Conservation (phyloP, 2,329 filamentous ascomycete genomes). For the Monilinia fructicola region DNA sequence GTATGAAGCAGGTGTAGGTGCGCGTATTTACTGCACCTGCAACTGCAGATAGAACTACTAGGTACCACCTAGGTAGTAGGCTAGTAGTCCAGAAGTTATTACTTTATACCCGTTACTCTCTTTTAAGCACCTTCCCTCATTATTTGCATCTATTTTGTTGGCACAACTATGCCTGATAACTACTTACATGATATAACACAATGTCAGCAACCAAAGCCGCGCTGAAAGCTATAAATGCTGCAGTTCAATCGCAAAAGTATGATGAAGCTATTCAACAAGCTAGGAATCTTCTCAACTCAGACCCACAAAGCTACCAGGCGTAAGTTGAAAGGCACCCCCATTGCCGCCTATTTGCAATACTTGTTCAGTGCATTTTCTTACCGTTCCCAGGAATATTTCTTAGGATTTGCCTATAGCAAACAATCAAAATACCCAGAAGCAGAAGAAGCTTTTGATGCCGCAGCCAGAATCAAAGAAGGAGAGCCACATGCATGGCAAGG, state of each 20-base stretch:
- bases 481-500: conserved; percentile 92
- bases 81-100: neutral
- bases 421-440: conserved; percentile 68
- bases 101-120: neutral
- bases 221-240: conserved; percentile 77
- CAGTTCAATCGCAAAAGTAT: conserved; percentile 76
- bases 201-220: conserved; percentile 59
- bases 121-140: neutral
- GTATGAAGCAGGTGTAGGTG: conserved; percentile 6
- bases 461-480: conserved; percentile 67
- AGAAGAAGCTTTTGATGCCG: conserved; percentile 72
- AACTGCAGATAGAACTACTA: neutral
- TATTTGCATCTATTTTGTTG: neutral
- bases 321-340: conserved; percentile 46
- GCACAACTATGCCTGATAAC: conserved; percentile 27
- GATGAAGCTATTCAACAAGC: conserved; percentile 71
- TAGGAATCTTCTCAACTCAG: conserved; percentile 65
- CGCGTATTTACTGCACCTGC: neutral
- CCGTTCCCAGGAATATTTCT: conserved; percentile 64
- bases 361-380: neutral
- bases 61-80: too few species aligned
- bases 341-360: neutral
- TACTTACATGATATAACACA: conserved; percentile 15
- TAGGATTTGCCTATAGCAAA: conserved; percentile 83
- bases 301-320: conserved; percentile 80